These are phyloP conservation scores for Albugo candida DNA, from an alignment of 352 stramenopile genomes.

Conservation along the genomic window DNA sequence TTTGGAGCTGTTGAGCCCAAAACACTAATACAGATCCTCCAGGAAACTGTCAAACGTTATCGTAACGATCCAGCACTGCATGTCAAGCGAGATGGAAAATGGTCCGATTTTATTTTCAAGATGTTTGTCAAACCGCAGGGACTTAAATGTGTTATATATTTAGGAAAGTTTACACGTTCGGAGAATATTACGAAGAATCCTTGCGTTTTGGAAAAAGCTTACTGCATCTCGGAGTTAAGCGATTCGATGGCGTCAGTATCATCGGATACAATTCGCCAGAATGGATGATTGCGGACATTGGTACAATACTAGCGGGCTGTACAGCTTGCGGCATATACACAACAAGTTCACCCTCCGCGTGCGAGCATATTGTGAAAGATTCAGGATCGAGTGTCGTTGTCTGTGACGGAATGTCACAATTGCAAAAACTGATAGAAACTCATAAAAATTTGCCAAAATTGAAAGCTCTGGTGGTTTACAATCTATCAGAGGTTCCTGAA, in stretches of 20 bases:
- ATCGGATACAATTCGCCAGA: constrained; percentile 85
- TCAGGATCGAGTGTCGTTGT: constrained; percentile 84
- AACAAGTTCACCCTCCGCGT: constrained; percentile 83
- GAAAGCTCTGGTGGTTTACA: constrained; percentile 90
- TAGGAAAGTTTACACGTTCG: constrained; percentile 42
- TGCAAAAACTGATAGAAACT: constrained; percentile 86
- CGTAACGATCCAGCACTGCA: constrained; percentile 35
- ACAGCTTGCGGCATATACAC: constrained; percentile 92
- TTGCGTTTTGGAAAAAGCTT: constrained; percentile 63
- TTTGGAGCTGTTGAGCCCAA: constrained; percentile 19
- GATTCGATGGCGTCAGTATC: constrained; percentile 70
- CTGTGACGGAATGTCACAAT: constrained; percentile 81
- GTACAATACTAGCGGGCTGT: constrained; percentile 82
- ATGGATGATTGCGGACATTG: constrained; percentile 85
- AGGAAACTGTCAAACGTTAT: constrained; percentile 30
- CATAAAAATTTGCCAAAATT: constrained; percentile 73
- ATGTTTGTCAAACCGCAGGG: not conserved
- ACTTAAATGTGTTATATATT: not conserved
- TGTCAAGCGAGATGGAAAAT: constrained; percentile 52
- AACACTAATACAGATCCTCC: constrained; percentile 38
- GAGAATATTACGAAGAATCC: constrained; percentile 64
- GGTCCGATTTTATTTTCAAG: constrained; percentile 22
- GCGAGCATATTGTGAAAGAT: constrained; percentile 88
- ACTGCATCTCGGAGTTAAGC: constrained; percentile 41
- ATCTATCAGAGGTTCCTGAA: constrained; percentile 49